These are phyloP conservation scores for Diaporthe vaccinii DNA, from an alignment of 2,329 filamentous ascomycete species.

Conservation along the genomic window DNA sequence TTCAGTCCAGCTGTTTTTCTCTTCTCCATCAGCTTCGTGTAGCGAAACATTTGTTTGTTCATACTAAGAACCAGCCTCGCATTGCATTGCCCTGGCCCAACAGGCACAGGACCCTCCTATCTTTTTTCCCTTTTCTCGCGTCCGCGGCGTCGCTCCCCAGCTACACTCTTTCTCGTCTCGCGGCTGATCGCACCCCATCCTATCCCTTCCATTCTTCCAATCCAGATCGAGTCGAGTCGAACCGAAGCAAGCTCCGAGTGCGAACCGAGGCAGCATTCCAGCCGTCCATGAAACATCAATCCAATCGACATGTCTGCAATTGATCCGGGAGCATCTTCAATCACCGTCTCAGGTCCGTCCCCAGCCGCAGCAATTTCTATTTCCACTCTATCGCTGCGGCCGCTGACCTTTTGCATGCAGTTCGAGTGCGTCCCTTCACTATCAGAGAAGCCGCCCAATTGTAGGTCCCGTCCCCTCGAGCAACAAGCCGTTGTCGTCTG, in stretches of 20 bases:
- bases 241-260: slow-evolving; percentile 2
- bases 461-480: slow-evolving; percentile 56
- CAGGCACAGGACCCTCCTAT: background rate
- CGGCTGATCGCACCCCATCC: slow-evolving; percentile 1
- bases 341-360: slow-evolving; percentile 68
- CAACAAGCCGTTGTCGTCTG: background rate
- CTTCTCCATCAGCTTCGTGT: slow-evolving; percentile 27
- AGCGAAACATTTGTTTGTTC: slow-evolving; percentile 33
- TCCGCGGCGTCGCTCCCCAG: background rate
- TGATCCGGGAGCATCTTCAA: slow-evolving; percentile 68
- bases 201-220: slow-evolving; percentile 7
- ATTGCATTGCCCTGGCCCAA: background rate
- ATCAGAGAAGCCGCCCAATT: slow-evolving; percentile 97
- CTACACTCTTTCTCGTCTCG: background rate
- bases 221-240: slow-evolving; percentile 7
- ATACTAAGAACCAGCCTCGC: slow-evolving; percentile 19
- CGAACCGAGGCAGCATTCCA: slow-evolving; percentile 21
- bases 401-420: slow-evolving; percentile 55
- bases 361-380: background rate
- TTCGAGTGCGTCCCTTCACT: slow-evolving; percentile 79
- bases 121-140: slow-evolving; percentile 4
- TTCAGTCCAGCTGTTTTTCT: background rate
- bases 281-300: slow-evolving; percentile 31
- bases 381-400: background rate
- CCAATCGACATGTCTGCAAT: slow-evolving; percentile 48